phyloP scores from a whole-genome alignment of 345 rosid genomes.

The Lagerstroemia speciosa region DNA sequence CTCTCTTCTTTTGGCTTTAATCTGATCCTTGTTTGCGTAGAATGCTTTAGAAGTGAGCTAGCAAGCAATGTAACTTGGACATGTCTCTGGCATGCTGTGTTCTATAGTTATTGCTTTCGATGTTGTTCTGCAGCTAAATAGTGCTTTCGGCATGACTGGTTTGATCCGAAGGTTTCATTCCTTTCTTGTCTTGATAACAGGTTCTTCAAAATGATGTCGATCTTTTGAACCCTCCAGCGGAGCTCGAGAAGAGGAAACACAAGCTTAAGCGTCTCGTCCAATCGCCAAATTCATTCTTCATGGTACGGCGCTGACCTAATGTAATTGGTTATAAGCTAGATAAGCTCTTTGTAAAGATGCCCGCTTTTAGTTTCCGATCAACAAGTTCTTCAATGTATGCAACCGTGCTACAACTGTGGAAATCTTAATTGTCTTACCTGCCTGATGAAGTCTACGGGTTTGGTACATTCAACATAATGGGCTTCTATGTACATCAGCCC shows the following conservation, averaged over 20 bases:
- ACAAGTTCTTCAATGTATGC: background rate
- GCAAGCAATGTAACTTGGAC: too few relatives aligned
- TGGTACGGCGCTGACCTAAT: constrained; percentile 22
- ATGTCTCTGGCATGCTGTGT: too few relatives aligned
- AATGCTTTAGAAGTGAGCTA: too few relatives aligned
- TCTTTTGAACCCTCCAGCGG: constrained; percentile 65
- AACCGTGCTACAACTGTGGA: background rate
- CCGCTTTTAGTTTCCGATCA: background rate
- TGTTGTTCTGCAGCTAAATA: background rate
- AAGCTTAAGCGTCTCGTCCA: constrained; percentile 78
- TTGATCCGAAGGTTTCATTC: too few relatives aligned
- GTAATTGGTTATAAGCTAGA: background rate
- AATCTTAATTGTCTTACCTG: background rate
- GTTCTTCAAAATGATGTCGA: constrained; percentile 67
- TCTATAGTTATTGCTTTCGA: too few relatives aligned
- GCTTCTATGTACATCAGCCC: background rate
- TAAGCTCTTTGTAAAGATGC: background rate
- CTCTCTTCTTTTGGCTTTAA: too few relatives aligned
- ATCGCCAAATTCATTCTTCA: constrained; percentile 64
- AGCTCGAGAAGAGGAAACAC: constrained; percentile 78
- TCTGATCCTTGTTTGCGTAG: too few relatives aligned
- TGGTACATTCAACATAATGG: background rate
- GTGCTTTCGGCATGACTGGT: too few relatives aligned
- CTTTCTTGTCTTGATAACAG: constrained; percentile 6
- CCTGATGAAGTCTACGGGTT: constrained; percentile 2